Percentiles rank a stretch among this genome's conserved stretches.
phyloP scores from a whole-genome alignment of 768 basidiomycete genomes.

The Tricholoma bakamatsutake region DNA sequence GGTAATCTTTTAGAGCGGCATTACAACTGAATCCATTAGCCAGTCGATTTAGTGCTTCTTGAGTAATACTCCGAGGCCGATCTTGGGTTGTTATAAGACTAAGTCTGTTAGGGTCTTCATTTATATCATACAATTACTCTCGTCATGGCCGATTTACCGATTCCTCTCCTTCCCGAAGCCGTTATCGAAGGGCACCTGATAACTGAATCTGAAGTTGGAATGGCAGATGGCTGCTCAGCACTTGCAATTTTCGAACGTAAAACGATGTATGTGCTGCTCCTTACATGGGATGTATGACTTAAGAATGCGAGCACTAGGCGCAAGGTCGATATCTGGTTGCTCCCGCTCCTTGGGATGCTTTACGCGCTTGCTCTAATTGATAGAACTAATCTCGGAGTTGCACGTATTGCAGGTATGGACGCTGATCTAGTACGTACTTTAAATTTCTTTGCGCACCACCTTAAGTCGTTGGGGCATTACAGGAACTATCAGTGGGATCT shows the following conservation, averaged over 20 bases:
- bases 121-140: not conserved
- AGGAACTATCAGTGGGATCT: conserved; percentile 32
- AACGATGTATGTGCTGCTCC: conserved; percentile 11
- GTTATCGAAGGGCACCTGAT: not conserved
- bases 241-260: conserved; percentile 10
- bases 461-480: not conserved
- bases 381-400: conserved; percentile 36
- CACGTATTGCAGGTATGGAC: conserved; percentile 36
- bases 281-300: not conserved
- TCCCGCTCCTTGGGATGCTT: conserved; percentile 34
- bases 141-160: conserved; percentile 7
- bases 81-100: conserved; percentile 6
- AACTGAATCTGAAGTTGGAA: conserved; percentile 1
- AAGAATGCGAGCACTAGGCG: conserved; percentile 22
- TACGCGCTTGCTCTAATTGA: conserved; percentile 36
- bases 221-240: not conserved
- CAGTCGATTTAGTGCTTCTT: not conserved
- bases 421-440: conserved; percentile 23
- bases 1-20: not conserved
- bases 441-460: not conserved
- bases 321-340: conserved; percentile 31
- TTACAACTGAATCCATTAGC: not conserved
- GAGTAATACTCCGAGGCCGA: not conserved
- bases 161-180: conserved; percentile 2
- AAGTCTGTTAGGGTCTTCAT: not conserved